Evolutionary conservation across 371 early-diverging fungal genomes (phyloP).

Genomic region (Conidiobolus incongruus): DNA sequence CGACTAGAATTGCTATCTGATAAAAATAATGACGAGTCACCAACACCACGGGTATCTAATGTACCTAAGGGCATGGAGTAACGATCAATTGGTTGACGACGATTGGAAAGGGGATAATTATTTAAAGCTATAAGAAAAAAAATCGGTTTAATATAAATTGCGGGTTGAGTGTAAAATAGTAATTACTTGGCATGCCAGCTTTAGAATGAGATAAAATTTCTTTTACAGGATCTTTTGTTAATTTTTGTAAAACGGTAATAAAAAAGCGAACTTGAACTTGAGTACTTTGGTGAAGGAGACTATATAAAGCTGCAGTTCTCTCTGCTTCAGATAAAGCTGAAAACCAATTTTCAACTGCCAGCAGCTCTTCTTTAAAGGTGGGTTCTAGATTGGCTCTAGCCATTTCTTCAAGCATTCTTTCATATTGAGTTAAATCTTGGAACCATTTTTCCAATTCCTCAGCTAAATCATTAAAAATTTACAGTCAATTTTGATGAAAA

Average conservation of each 20-base stretch:
- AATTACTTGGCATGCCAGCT: no score
- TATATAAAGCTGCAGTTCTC: slow-evolving; percentile 74
- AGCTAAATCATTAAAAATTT: slow-evolving; percentile 13
- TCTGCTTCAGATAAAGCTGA: slow-evolving; percentile 71
- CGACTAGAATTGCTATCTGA: no score
- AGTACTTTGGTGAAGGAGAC: slow-evolving; percentile 66
- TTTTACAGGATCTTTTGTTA: neutral
- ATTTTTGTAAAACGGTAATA: slow-evolving; percentile 50
- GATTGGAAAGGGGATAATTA: no score
- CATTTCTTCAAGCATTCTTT: slow-evolving; percentile 80
- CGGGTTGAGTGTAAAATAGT: no score
- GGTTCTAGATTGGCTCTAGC: slow-evolving; percentile 76
- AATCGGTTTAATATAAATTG: no score
- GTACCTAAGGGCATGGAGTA: no score
- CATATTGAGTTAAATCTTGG: slow-evolving; percentile 73
- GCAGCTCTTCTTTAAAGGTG: slow-evolving; percentile 78
- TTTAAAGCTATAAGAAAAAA: no score
- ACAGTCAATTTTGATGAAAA: neutral
- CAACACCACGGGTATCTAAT: no score
- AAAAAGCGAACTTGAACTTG: slow-evolving; percentile 83
- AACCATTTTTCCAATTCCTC: slow-evolving; percentile 75
- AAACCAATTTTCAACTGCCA: slow-evolving; percentile 90
- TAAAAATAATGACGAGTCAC: no score
- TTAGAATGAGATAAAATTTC: no score
- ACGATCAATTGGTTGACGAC: no score